These are phyloP conservation scores for Flueggea neowawraea DNA, from an alignment of 441 rosid species.

Conservation along the genomic window DNA sequence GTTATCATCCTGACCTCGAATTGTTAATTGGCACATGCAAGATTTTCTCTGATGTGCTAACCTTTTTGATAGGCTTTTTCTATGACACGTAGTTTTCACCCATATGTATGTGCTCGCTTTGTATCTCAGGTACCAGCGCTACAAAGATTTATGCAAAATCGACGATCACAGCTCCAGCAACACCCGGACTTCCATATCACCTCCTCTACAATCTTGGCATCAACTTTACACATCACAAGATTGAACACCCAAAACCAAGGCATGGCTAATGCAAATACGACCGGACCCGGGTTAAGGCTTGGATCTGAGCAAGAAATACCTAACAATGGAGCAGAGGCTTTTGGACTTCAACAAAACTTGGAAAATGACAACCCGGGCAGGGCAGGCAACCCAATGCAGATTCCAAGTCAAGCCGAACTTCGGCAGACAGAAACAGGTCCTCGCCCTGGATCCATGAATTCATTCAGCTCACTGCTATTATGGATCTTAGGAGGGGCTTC, in stretches of 20 bases:
- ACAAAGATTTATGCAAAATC: slow-evolving; percentile 78
- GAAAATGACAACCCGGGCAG: slow-evolving; percentile 26
- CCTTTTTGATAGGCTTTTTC: too few relatives aligned
- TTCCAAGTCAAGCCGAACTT: slow-evolving; percentile 37
- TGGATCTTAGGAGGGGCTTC: slow-evolving; percentile 98
- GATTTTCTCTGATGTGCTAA: too few relatives aligned
- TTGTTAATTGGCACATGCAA: not conserved
- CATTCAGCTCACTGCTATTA: slow-evolving; percentile 74
- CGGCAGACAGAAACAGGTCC: slow-evolving; percentile 46
- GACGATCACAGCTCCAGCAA: slow-evolving; percentile 76
- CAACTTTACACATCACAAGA: slow-evolving; percentile 89
- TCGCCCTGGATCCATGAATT: slow-evolving; percentile 68
- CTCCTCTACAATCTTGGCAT: slow-evolving; percentile 93
- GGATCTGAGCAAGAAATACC: slow-evolving; percentile 34
- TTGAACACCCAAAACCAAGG: slow-evolving; percentile 60
- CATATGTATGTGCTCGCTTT: not conserved
- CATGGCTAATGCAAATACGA: slow-evolving; percentile 35
- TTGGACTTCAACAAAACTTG: slow-evolving; percentile 25
- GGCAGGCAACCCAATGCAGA: slow-evolving; percentile 30
- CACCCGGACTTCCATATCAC: slow-evolving; percentile 94
- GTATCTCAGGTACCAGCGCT: slow-evolving; percentile 76
- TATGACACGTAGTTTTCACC: too few relatives aligned
- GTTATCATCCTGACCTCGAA: not conserved
- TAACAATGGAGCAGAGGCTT: slow-evolving; percentile 24
- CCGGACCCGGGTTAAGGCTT: slow-evolving; percentile 47